Conservation (phyloP, 495 filamentous ascomycete genomes). For the Aspergillus cavernicola region DNA sequence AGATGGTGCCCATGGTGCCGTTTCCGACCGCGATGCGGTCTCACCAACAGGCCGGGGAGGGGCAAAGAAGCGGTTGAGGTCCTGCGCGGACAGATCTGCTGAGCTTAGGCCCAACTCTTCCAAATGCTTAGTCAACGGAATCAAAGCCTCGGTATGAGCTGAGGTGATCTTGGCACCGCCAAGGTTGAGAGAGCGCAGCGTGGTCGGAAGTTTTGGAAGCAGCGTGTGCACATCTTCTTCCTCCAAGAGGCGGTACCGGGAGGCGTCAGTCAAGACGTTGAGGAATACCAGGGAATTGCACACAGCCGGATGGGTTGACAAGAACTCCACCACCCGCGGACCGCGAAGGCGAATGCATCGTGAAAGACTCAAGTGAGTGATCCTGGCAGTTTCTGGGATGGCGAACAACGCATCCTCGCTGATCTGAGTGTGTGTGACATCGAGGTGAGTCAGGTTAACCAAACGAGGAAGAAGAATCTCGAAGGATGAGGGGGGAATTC, state of each 20-base stretch:
- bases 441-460: conserved; percentile 70
- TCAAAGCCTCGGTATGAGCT: conserved; percentile 59
- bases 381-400: conserved; percentile 65
- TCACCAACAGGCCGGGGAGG: conserved; percentile 32
- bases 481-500: conserved; percentile 64
- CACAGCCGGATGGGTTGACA: conserved; percentile 69
- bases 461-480: conserved; percentile 68
- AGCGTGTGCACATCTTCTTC: conserved; percentile 61
- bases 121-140: conserved; percentile 72
- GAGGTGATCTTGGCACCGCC: conserved; percentile 69
- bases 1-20: conserved; percentile 52
- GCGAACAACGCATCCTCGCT: conserved; percentile 67
- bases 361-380: conserved; percentile 78
- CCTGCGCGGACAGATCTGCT: conserved; percentile 59
- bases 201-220: conserved; percentile 63
- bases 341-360: conserved; percentile 72
- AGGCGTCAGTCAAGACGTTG: conserved; percentile 70
- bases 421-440: conserved; percentile 75
- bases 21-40: conserved; percentile 16
- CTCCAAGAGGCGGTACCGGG: conserved; percentile 68
- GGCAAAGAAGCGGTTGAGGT: conserved; percentile 56
- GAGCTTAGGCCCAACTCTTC: conserved; percentile 74
- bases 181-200: conserved; percentile 71
- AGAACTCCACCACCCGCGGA: conserved; percentile 63
- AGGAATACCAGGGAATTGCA: conserved; percentile 63